A percentile compares a stretch with the other conserved stretches of the same genome.
Conservation (phyloP, 306 rosid genomes). For the Cercis canadensis region DNA sequence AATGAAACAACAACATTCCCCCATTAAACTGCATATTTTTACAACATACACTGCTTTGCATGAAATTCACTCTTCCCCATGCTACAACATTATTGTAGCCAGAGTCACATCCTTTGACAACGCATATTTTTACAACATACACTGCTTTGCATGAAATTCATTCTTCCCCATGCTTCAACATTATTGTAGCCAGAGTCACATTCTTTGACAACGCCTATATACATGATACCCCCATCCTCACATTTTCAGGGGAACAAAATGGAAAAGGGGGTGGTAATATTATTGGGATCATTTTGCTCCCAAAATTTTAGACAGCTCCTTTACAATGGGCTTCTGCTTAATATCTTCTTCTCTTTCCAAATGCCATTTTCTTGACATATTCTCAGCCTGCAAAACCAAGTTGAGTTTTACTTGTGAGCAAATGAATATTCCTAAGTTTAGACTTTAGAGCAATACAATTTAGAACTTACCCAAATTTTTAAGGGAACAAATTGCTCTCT, state of each 20-base stretch:
- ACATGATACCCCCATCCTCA: no score
- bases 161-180: slow-evolving; percentile 11
- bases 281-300: slow-evolving; percentile 60
- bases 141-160: slow-evolving; percentile 24
- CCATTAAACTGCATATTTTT: no score
- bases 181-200: slow-evolving; percentile 12
- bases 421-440: neutral
- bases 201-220: neutral
- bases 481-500: slow-evolving; percentile 65
- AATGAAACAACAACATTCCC: neutral
- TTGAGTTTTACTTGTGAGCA: slow-evolving; percentile 33
- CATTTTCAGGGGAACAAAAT: neutral
- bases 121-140: neutral
- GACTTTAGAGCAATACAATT: neutral
- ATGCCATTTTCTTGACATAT: slow-evolving; percentile 73
- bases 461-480: slow-evolving; percentile 66
- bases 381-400: slow-evolving; percentile 66
- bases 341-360: slow-evolving; percentile 57
- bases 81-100: slow-evolving; percentile 16
- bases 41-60: slow-evolving; percentile 1
- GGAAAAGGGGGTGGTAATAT: slow-evolving; percentile 6
- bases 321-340: slow-evolving; percentile 73
- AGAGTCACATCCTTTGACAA: slow-evolving; percentile 8
- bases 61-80: slow-evolving; percentile 20
- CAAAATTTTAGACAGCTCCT: slow-evolving; percentile 64